A percentile compares a stretch with the other conserved stretches of the same genome.
phyloP scores from a whole-genome alignment of 2,329 filamentous ascomycete genomes.

The Penicillium verrucosum region DNA sequence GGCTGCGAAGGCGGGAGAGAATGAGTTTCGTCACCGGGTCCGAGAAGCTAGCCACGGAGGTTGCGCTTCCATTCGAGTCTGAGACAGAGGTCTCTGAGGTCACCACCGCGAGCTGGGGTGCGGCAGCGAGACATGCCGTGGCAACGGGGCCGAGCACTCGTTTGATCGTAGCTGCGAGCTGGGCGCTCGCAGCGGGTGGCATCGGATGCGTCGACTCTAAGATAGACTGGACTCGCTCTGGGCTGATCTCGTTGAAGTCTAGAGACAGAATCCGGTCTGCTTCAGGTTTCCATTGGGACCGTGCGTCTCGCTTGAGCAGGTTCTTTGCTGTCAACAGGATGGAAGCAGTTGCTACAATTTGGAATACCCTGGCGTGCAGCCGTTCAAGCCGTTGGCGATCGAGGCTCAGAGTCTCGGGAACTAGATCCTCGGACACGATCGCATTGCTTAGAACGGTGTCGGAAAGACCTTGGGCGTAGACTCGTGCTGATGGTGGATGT shows the following conservation, averaged over 20 bases:
- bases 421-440: constrained; percentile 48
- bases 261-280: constrained; percentile 57
- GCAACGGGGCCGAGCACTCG: constrained; percentile 55
- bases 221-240: constrained; percentile 44
- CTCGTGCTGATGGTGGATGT: constrained; percentile 36
- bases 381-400: constrained; percentile 54
- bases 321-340: constrained; percentile 65
- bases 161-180: constrained; percentile 47
- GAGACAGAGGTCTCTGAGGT: constrained; percentile 60
- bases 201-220: constrained; percentile 50
- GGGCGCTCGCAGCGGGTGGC: constrained; percentile 44
- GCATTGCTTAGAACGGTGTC: constrained; percentile 57
- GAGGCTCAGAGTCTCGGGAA: constrained; percentile 60
- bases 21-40: constrained; percentile 62
- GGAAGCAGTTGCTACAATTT: constrained; percentile 59
- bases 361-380: constrained; percentile 54
- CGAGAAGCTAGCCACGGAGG: constrained; percentile 45
- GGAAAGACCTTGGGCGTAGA: constrained; percentile 60
- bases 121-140: constrained; percentile 35
- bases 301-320: constrained; percentile 61
- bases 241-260: constrained; percentile 42
- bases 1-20: constrained; percentile 56
- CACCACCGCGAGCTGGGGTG: constrained; percentile 29
- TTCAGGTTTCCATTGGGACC: constrained; percentile 62
- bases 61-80: constrained; percentile 10